phyloP scores from a whole-genome alignment of 371 early-diverging fungal species.

The Agmasoma carcini region DNA sequence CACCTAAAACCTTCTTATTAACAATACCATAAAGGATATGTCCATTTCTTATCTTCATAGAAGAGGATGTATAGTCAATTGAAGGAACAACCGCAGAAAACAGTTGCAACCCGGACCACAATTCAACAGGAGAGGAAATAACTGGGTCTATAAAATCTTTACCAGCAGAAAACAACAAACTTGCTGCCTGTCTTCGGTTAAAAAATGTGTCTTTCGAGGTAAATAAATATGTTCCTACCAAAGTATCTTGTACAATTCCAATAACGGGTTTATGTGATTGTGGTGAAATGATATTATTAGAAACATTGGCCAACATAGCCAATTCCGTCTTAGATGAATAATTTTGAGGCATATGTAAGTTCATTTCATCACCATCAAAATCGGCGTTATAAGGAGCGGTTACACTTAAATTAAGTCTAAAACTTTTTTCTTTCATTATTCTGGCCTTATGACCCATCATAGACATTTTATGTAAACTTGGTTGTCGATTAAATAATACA shows the following conservation, averaged over 20 bases:
- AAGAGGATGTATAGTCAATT: slow-evolving; percentile 55
- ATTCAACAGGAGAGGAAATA: slow-evolving; percentile 76
- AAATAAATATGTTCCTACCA: slow-evolving; percentile 83
- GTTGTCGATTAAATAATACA: slow-evolving; percentile 98
- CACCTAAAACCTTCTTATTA: slow-evolving; percentile 88
- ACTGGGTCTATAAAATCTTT: slow-evolving; percentile 61
- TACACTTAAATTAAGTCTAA: slow-evolving; percentile 89
- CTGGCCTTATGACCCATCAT: slow-evolving; percentile 98
- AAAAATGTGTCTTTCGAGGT: slow-evolving; percentile 82
- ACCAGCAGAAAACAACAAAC: slow-evolving; percentile 63
- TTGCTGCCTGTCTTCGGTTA: slow-evolving; percentile 74
- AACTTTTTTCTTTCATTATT: slow-evolving; percentile 94
- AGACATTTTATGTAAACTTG: slow-evolving; percentile 96
- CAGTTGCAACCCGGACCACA: slow-evolving; percentile 97
- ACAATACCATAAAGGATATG: slow-evolving; percentile 78
- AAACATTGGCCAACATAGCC: slow-evolving; percentile 81
- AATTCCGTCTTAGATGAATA: slow-evolving; percentile 81
- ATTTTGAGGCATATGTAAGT: slow-evolving; percentile 94
- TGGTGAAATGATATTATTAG: slow-evolving; percentile 88
- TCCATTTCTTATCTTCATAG: slow-evolving; percentile 80
- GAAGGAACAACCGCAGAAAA: slow-evolving; percentile 75
- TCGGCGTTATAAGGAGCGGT: slow-evolving; percentile 99
- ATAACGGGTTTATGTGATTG: slow-evolving; percentile 94
- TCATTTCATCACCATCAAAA: slow-evolving; percentile 99
- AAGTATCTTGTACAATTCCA: slow-evolving; percentile 98